phyloP scores from a whole-genome alignment of 805 yeast species.

The Saccharomycodes ludwigii region DNA sequence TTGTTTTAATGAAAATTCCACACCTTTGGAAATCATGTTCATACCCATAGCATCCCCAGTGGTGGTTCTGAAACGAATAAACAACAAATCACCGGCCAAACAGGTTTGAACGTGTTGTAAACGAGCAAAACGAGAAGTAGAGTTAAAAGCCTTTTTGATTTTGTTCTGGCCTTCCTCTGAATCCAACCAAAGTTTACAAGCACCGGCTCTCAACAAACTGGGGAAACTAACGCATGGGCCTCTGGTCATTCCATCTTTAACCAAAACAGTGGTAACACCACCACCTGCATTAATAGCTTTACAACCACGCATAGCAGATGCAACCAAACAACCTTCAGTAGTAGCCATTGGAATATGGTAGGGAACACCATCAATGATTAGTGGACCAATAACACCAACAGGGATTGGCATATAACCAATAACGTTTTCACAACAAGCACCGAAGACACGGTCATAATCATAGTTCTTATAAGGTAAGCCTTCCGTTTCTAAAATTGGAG shows the following conservation, averaged over 20 bases:
- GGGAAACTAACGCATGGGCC: constrained; percentile 96
- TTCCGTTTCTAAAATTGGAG: constrained; percentile 61
- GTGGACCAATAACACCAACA: constrained; percentile 95
- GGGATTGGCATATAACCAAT: constrained; percentile 95
- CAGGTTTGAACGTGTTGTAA: constrained; percentile 86
- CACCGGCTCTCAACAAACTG: constrained; percentile 75
- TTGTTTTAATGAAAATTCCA: constrained; percentile 69
- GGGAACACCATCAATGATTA: constrained; percentile 78
- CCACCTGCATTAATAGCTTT: constrained; percentile 97
- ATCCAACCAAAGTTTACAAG: constrained; percentile 90
- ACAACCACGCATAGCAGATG: constrained; percentile 98
- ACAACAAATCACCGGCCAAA: constrained; percentile 82
- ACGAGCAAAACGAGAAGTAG: constrained; percentile 95
- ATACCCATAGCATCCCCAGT: constrained; percentile 99
- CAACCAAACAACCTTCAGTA: constrained; percentile 97
- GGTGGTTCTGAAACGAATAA: constrained; percentile 90
- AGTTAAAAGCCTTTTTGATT: constrained; percentile 82
- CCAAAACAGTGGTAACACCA: constrained; percentile 83
- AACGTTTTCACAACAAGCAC: constrained; percentile 98
- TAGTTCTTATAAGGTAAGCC: constrained; percentile 72
- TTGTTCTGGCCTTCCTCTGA: constrained; percentile 82
- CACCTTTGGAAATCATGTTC: constrained; percentile 99
- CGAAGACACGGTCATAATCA: constrained; percentile 92
- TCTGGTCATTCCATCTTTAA: constrained; percentile 97
- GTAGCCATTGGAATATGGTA: constrained; percentile 98